Base-by-base conservation (phyloP, 2,329 filamentous ascomycete genomes). In the Colletotrichum sp. region DNA sequence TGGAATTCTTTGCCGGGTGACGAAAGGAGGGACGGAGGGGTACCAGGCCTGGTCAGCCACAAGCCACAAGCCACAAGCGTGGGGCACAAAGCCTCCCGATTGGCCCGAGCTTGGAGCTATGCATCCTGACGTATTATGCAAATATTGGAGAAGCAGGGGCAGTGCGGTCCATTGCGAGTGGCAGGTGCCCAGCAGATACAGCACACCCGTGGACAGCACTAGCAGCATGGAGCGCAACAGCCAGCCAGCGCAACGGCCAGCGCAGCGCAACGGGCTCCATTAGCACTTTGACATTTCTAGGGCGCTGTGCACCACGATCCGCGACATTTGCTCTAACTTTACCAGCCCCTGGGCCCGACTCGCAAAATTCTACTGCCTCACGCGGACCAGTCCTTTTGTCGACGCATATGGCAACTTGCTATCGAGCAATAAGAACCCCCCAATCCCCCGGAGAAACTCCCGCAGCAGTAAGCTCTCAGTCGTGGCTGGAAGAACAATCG, bases 231-330 rank as follows among this genome's bases (percentile, higher is more conserved):
- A 34, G 62, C 32, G 62, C 62, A 65, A 24, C 30, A 26, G 65
- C 39, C 39, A 67, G 65, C 28, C 39, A 67, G 65, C 28, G 28
- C 49, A 44, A 44, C 9, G 30, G 28, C 36, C 34, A 60, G 57
- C 44, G 44, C 44, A 49, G 44, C n/a, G 44, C n/a, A 52, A 52
- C 44, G 10, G 44, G 44, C 44, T 52, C 44, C 44, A 52, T 52
- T 52, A n/a, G 44, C 44, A 52, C 74, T 76, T 76, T 76, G 74
- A 76, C 74, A 73, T 59, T 73, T 60, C 57, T 8, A 60, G 57
- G 63, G 74, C 68, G 74, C 74, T 76, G 70, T 76, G 74, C 74
- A 65, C 70, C 73, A 65, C 74, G 74, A 73, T 76, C 74, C 70
- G 74, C 70, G 74, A 76, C 74, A 44, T 69, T 60, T 34, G 70